Base-by-base conservation (phyloP, 1,284 basidiomycete species). In the Vanrija sp. region DNA sequence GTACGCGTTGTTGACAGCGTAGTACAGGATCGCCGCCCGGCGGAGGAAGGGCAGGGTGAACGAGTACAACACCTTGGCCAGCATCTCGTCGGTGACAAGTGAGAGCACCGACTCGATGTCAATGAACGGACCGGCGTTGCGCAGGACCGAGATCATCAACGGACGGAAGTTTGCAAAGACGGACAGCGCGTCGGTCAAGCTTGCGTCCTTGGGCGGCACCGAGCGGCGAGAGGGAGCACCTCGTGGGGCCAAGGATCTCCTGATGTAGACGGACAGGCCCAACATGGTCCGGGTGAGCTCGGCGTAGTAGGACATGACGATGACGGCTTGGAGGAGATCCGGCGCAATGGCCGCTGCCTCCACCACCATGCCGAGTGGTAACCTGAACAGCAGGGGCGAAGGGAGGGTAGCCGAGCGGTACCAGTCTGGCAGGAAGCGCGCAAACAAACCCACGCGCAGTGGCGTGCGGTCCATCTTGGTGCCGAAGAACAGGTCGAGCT, bases 1-100 rank as follows among this genome's bases (percentile, higher is more conserved):
- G 51, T 75, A 75, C n/a, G 59, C 58, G 14, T 63, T 63, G 14
- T 88, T 80, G 19, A 92, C 80, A 1, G 89, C 84, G 14, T 88
- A 86, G 62, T 87, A 90, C 9, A 98, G 81, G 40, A 97, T 89
- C 6, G 91, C 86, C 0, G 89, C 89, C 5, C 89, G 85, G 38
- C 94, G 86, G n/a, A 98, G 82, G 81, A 97, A 97, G 1, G 93
- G 93, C 7, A 98, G 80, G 0, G 91, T 94, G 76, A 94, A 91
- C 0, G 85, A 82, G 71, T 95, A 94, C 46, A 98, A 78, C 49
- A 95, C 78, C 75, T 89, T 91, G 68, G 93, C 89, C 51, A 98
- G 67, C 54, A 71, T 64, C 16, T 71, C 66, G 52, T 77, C 74
- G 21, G 76, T 60, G 15, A 77, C 50, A 10, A 70, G 55, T 7